Conservation (phyloP, 1,284 basidiomycete genomes). For the Xerocomus amazonicus region DNA sequence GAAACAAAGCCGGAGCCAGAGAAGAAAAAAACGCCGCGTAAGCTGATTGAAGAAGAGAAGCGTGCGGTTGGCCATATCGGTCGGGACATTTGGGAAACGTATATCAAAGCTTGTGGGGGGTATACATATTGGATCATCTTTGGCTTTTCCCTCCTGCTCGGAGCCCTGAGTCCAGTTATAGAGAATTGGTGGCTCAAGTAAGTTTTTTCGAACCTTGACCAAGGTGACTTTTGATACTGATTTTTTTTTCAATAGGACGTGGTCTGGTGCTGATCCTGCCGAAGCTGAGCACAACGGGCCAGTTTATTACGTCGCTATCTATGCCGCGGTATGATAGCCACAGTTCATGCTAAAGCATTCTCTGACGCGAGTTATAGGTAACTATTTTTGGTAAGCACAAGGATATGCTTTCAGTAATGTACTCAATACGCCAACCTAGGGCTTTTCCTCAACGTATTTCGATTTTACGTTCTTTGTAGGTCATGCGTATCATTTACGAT, state of each 20-base stretch:
- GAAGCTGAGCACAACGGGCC: slow-evolving; percentile 45
- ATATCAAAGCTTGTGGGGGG: slow-evolving; percentile 70
- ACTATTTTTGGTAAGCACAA: slow-evolving; percentile 36
- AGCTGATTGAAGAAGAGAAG: slow-evolving; percentile 88
- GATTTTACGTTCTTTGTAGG: slow-evolving; percentile 67
- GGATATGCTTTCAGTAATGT: background rate
- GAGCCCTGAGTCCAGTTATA: slow-evolving; percentile 69
- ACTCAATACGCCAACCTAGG: slow-evolving; percentile 35
- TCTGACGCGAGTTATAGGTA: slow-evolving; percentile 33
- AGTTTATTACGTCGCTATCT: slow-evolving; percentile 74
- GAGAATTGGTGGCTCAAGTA: slow-evolving; percentile 84
- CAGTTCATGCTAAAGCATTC: background rate
- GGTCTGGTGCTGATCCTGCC: slow-evolving; percentile 54
- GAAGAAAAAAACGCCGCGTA: slow-evolving; percentile 70
- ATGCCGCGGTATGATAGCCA: slow-evolving; percentile 52
- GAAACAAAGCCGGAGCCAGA: slow-evolving; percentile 38
- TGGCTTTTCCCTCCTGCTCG: slow-evolving; percentile 52
- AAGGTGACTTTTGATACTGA: slow-evolving; percentile 6
- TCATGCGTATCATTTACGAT: slow-evolving; percentile 6
- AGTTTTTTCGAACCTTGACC: slow-evolving; percentile 18
- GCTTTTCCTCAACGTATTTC: slow-evolving; percentile 59
- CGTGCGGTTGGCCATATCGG: slow-evolving; percentile 82
- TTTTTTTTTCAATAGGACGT: slow-evolving; percentile 43
- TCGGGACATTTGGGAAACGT: slow-evolving; percentile 76
- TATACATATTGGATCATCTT: slow-evolving; percentile 74